Base-by-base conservation (phyloP, 345 rosid genomes). In the Eutrema heterophyllum region DNA sequence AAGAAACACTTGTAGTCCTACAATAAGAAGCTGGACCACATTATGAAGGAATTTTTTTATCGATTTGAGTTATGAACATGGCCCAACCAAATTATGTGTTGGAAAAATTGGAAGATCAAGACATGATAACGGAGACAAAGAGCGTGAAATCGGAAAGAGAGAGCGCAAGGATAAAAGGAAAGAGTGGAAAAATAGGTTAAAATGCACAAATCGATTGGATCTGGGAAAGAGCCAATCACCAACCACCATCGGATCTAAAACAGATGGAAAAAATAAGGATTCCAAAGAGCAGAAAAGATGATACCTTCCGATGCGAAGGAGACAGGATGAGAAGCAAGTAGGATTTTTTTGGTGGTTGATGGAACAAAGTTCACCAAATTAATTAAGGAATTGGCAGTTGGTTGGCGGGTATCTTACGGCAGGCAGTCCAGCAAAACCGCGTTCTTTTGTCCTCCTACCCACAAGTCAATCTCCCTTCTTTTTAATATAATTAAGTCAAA, bases 141-240 rank as follows among this genome's bases (percentile, higher is more conserved):
- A 70, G n/a, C 74, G 26, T 35, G 38, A 27, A 69, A 44, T 43
- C 40, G 56, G 65, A 21, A 30, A 68, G 43, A 21, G 62, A 16
- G 39, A 39, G 55, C 29, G 16, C 55, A 6, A 5, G 16, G 16
- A 11, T 64, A 9, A 32, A n/a, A 44, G 29, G 30, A 14, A 68
- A 50, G 54, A n/a, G n/a, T 50, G 30, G 30, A 24, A 21, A 9
- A 1, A 9, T 24, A 10, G 27, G 33, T 26, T 26, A 51, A 29
- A 52, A 29, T 53, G 58, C 6, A 50, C 55, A 6, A 56, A 59
- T 59, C 32, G 48, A 64, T 26, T 9, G 74, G 70, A 76, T 75
- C 79, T 61, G 79, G 64, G 74, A 68, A 68, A 13, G 27, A 68
- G 59, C 51, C 24, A 54, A 53, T 30, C 29, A 59, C 9, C 26